Conservation (phyloP, 768 basidiomycete species). For the Cystobasidium onofrii region DNA sequence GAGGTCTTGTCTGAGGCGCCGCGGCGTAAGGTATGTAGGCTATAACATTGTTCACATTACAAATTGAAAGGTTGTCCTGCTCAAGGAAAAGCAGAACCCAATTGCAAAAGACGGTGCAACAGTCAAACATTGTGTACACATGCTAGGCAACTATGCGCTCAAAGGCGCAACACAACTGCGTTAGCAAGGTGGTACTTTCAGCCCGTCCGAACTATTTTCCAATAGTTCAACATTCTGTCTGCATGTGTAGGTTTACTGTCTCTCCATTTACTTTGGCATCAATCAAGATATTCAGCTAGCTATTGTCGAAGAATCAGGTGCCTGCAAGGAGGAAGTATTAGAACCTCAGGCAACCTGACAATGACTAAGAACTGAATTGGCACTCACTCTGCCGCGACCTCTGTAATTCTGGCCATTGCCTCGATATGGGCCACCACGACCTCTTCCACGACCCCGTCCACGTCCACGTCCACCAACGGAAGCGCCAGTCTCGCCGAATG, state of each 20-base stretch:
- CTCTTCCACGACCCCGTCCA: constrained; percentile 29
- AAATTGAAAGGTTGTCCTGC: too few species aligned
- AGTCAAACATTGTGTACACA: too few species aligned
- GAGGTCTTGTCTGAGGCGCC: neutral
- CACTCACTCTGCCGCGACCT: constrained; percentile 15
- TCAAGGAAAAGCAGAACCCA: too few species aligned
- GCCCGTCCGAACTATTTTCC: neutral
- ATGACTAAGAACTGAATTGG: neutral
- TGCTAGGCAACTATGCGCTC: too few species aligned
- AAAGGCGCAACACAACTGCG: too few species aligned
- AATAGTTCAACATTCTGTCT: too few species aligned
- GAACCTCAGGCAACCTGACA: too few species aligned
- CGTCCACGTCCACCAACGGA: constrained; percentile 20
- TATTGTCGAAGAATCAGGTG: neutral
- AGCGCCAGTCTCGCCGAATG: constrained; percentile 42
- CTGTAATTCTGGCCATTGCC: neutral
- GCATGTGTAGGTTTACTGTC: too few species aligned
- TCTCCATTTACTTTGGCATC: too few species aligned
- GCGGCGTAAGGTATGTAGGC: neutral
- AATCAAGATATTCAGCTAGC: neutral
- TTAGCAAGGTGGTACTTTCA: too few species aligned
- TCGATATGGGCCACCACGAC: constrained; percentile 24
- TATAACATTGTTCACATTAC: too few species aligned
- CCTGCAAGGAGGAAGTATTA: neutral
- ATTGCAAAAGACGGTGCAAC: too few species aligned